Conservation (phyloP, 2,329 filamentous ascomycete species). For the Thielaviopsis euricoi region DNA sequence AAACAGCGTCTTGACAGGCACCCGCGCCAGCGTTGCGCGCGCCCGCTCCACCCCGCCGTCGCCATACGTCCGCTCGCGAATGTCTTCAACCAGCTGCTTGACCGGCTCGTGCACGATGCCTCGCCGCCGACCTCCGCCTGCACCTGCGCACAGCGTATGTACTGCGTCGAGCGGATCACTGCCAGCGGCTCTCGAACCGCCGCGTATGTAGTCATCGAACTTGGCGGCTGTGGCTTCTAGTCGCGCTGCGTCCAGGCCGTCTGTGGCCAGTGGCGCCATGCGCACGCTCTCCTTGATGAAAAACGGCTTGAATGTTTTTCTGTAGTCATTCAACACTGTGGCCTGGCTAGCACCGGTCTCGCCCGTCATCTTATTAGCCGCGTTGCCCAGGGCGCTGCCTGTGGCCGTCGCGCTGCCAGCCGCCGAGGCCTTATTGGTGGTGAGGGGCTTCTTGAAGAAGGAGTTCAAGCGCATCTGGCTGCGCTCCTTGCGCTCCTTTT, state of each 20-base stretch:
- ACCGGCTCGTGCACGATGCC: conserved; percentile 37
- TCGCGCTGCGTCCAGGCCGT: conserved; percentile 41
- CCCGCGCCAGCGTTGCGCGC: conserved; percentile 26
- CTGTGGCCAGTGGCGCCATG: conserved; percentile 43
- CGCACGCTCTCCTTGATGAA: conserved; percentile 57
- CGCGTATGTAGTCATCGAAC: conserved; percentile 35
- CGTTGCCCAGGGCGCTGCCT: conserved; percentile 11
- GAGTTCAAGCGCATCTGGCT: conserved; percentile 29
- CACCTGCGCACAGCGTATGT: neutral
- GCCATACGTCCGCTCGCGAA: conserved; percentile 17
- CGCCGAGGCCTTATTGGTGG: conserved; percentile 27
- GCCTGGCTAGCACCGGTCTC: conserved; percentile 14
- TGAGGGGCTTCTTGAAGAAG: conserved; percentile 28
- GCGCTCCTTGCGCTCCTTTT: conserved; percentile 33
- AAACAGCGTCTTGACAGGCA: conserved; percentile 46
- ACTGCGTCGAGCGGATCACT: conserved; percentile 13
- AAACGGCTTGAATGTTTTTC: conserved; percentile 65
- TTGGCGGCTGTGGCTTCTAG: conserved; percentile 32
- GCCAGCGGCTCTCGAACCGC: conserved; percentile 25
- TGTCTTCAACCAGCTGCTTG: conserved; percentile 41
- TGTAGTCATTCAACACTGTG: conserved; percentile 34
- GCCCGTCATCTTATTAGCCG: conserved; percentile 13
- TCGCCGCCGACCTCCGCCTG: conserved; percentile 19
- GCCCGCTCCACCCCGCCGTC: conserved; percentile 22
- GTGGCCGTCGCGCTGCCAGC: conserved; percentile 15